Evolutionary conservation across 495 filamentous ascomycete genomes (phyloP).

Genomic region (Lasiosphaeria hispida): DNA sequence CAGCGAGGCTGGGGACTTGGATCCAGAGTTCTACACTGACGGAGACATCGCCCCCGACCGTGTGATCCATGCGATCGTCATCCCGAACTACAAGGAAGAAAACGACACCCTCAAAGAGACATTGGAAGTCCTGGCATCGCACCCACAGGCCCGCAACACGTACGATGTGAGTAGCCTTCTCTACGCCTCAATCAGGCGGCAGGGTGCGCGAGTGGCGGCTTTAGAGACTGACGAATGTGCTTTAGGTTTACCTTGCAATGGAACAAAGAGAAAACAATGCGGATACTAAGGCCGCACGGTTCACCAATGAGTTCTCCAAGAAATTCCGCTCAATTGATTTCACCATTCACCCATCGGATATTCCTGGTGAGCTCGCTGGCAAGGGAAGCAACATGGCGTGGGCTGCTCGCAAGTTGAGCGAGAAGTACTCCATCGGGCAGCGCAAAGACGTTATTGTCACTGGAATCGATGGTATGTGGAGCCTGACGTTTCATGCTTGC

Average conservation of each 20-base stretch:
- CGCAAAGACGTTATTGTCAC: constrained; percentile 63
- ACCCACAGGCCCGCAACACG: constrained; percentile 57
- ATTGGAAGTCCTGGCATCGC: constrained; percentile 61
- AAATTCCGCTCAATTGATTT: constrained; percentile 59
- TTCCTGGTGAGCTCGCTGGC: constrained; percentile 61
- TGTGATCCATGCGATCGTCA: constrained; percentile 61
- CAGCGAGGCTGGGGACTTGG: constrained; percentile 48
- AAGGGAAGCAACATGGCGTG: constrained; percentile 69
- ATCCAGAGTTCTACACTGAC: constrained; percentile 40
- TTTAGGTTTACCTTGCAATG: constrained; percentile 69
- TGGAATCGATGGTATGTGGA: constrained; percentile 62
- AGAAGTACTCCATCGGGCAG: constrained; percentile 49
- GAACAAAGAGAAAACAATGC: constrained; percentile 57
- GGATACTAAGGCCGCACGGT: constrained; percentile 51
- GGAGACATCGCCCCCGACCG: constrained; percentile 37
- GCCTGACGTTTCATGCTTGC: constrained; percentile 6
- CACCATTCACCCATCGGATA: constrained; percentile 60
- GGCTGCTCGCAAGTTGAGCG: constrained; percentile 59
- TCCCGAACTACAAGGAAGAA: constrained; percentile 71
- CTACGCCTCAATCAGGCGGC: not conserved
- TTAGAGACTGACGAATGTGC: constrained; percentile 16
- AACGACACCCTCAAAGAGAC: constrained; percentile 62
- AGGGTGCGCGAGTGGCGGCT: not conserved
- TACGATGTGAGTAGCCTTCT: constrained; percentile 61
- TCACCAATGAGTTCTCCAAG: constrained; percentile 55